phyloP scores from a whole-genome alignment of 495 filamentous ascomycete species.

The Diplogelasinospora grovesii region DNA sequence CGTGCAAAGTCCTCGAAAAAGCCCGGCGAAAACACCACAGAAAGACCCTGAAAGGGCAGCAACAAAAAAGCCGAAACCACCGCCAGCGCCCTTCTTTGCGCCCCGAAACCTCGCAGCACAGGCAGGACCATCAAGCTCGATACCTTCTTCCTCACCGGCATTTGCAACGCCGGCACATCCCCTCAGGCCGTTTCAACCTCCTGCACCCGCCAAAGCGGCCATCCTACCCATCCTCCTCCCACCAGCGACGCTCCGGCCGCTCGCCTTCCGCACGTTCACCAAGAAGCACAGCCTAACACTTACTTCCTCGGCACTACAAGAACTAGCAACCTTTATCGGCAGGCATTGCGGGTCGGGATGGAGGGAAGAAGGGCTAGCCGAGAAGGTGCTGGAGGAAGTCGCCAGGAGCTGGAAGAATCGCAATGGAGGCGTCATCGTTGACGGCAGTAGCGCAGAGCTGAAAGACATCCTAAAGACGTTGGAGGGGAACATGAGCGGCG shows the following conservation, averaged over 20 bases:
- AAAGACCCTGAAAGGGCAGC: constrained; percentile 13
- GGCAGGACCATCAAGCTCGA: constrained; percentile 41
- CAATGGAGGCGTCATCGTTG: constrained; percentile 79
- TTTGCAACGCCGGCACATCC: constrained; percentile 80
- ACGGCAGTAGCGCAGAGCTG: constrained; percentile 68
- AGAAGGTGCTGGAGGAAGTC: constrained; percentile 85
- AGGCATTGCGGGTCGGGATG: constrained; percentile 92
- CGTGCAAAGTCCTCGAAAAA: constrained; percentile 22
- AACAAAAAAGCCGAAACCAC: constrained; percentile 24
- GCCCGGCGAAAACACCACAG: constrained; percentile 4
- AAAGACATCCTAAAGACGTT: constrained; percentile 73
- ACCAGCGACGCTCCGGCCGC: constrained; percentile 74
- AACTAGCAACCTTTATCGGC: constrained; percentile 81
- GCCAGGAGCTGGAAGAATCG: constrained; percentile 84
- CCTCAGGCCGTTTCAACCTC: constrained; percentile 49
- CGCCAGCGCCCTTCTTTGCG: constrained; percentile 31
- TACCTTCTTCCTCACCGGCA: constrained; percentile 83
- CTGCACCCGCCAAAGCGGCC: constrained; percentile 55
- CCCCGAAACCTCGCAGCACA: constrained; percentile 27
- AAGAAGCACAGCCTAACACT: constrained; percentile 96
- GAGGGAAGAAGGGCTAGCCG: constrained; percentile 89
- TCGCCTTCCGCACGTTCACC: constrained; percentile 93
- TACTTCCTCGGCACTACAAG: constrained; percentile 77
- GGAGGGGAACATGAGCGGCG: constrained; percentile 78
- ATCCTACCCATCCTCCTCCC: constrained; percentile 85